These are phyloP conservation scores for Nadsonia fulvescens DNA, from an alignment of 805 yeast species.

Conservation along the genomic window DNA sequence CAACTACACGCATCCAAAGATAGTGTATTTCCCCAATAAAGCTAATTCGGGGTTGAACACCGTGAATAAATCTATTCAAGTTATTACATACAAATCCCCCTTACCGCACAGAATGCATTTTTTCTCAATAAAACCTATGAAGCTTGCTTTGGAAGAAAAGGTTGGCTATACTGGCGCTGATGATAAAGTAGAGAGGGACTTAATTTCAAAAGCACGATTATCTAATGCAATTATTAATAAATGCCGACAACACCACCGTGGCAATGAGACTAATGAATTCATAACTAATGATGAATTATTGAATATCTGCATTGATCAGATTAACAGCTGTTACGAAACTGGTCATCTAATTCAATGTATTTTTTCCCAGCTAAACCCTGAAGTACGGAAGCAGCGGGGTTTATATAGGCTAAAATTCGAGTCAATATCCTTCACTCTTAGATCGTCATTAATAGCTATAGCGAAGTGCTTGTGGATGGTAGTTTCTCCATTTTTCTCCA, in stretches of 20 bases:
- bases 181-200: slow-evolving; percentile 15
- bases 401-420: slow-evolving; percentile 10
- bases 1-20: too few relatives aligned
- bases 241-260: slow-evolving; percentile 7
- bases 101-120: slow-evolving; percentile 53
- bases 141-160: slow-evolving; percentile 31
- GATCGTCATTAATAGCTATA: background rate
- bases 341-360: slow-evolving; percentile 11
- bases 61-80: slow-evolving; percentile 7
- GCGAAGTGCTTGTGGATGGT: slow-evolving; percentile 5
- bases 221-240: slow-evolving; percentile 10
- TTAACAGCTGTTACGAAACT: slow-evolving; percentile 21
- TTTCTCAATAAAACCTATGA: slow-evolving; percentile 56
- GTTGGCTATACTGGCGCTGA: slow-evolving; percentile 13
- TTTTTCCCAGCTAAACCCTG: slow-evolving; percentile 14
- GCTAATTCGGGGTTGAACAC: too few relatives aligned
- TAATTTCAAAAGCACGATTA: slow-evolving; percentile 9
- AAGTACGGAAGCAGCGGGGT: slow-evolving; percentile 10
- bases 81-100: slow-evolving; percentile 55
- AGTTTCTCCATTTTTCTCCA: slow-evolving; percentile 8
- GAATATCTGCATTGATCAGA: slow-evolving; percentile 15
- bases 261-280: slow-evolving; percentile 3
- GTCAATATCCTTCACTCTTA: slow-evolving; percentile 2
- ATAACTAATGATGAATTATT: too few relatives aligned
- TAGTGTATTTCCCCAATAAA: too few relatives aligned